Evolutionary conservation across 2,329 filamentous ascomycete genomes (phyloP), one percentile per base, ranked within the genome.

Genomic region (Fusarium palustre): DNA sequence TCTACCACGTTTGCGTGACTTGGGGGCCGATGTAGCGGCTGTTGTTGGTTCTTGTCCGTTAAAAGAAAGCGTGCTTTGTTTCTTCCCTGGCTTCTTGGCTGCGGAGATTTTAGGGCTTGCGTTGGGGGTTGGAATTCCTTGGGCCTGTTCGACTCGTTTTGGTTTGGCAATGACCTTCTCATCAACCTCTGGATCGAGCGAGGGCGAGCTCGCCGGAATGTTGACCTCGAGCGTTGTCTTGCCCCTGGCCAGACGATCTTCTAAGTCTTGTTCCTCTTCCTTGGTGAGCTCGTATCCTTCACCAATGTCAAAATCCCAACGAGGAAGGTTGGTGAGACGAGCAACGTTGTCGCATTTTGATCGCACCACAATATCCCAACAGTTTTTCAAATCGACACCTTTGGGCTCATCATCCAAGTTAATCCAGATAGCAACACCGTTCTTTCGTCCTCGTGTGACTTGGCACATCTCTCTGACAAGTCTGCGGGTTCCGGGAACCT

Each of bases 391-490:
- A 61, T 97, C 94, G 69, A 88, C 90, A 22, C 92, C 91, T 43
- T 90, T 87, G 1, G 96, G 96, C 70, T 93, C 92, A 0, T 92
- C 85, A 64, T 97, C 94, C 55, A 93, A 88, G 79, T 98, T 98
- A 80, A 99, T 92, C 93, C 95, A 99, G 50, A 97, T 91, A 0
- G 94, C 93, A 61, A 97, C 88, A 1, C 95, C 94, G 72, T 97
- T 92, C 70, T 88, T 89, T 56, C 93, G 89, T 74, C 91, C 89
- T 65, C 94, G 88, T n/a, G 97, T 92, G 33, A 93, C 90, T 50
- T 90, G 89, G 78, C 94, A 97, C 86, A 98, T 89, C 79, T 97
- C 94, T 77, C 92, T 92, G 61, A 95, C 94, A 59, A 99, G 91
- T 55, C 94, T 88, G 65, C 92, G 90, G 43, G 97, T 94, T 11